A percentile compares a stretch with the other conserved stretches of the same genome.
phyloP scores from a whole-genome alignment of 805 yeast species.

The Saccharomycopsis malanga region DNA sequence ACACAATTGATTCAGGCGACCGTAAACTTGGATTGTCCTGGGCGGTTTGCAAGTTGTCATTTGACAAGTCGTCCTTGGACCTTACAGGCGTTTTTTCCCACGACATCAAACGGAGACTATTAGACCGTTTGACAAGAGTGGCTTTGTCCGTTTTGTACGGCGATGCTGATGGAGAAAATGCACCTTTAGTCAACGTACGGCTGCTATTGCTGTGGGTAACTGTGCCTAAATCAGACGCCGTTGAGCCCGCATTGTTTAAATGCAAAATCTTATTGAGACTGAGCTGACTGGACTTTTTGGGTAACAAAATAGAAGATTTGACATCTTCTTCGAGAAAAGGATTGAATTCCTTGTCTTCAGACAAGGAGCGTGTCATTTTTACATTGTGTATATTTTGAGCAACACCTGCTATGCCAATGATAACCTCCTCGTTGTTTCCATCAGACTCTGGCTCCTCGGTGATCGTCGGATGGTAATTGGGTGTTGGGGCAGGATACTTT shows the following conservation, averaged over 20 bases:
- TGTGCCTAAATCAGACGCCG: conserved; percentile 8
- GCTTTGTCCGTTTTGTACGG: conserved; percentile 6
- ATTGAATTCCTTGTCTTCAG: too few species aligned
- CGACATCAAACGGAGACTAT: conserved; percentile 3
- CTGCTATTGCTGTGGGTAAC: conserved; percentile 11
- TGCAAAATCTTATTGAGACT: conserved; percentile 12
- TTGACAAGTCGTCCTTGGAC: not conserved
- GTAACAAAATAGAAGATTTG: conserved; percentile 2
- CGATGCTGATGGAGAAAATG: conserved; percentile 6
- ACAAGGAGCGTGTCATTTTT: too few species aligned
- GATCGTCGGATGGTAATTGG: conserved; percentile 3
- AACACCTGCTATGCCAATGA: not conserved
- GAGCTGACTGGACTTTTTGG: conserved; percentile 16
- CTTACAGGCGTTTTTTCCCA: conserved; percentile 9
- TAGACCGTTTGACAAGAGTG: not conserved
- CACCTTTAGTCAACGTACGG: conserved; percentile 12
- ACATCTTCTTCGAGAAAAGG: conserved; percentile 7
- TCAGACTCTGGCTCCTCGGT: conserved; percentile 6
- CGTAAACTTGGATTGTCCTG: not conserved
- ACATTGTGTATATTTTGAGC: not conserved
- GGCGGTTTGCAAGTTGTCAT: not conserved
- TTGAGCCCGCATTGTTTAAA: not conserved
- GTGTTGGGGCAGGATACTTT: conserved; percentile 1
- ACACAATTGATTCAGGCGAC: conserved; percentile 9
- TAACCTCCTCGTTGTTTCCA: not conserved